phyloP scores from a whole-genome alignment of 257 asterid species.

The Solanum sejunctum region DNA sequence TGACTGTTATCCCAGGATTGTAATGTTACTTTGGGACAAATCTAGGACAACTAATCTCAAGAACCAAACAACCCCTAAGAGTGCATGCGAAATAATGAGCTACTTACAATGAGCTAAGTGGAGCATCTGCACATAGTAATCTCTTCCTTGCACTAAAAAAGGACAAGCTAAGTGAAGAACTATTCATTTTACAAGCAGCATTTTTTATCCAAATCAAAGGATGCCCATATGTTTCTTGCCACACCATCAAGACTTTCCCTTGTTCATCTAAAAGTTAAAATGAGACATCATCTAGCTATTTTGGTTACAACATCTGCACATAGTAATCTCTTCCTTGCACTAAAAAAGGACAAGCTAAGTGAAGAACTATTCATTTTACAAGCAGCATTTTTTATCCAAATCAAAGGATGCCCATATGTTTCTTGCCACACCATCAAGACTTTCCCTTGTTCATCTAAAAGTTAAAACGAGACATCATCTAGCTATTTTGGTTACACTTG shows the following conservation, averaged over 20 bases:
- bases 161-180: background rate
- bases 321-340: background rate
- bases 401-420: background rate
- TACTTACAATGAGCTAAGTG: background rate
- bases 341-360: background rate
- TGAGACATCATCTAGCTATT: background rate
- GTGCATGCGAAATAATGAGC: background rate
- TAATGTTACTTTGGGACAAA: background rate
- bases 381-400: background rate
- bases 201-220: background rate
- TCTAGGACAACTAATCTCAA: background rate
- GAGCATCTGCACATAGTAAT: background rate
- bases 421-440: background rate
- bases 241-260: background rate
- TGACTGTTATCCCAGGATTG: background rate
- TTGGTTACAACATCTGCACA: background rate
- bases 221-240: background rate
- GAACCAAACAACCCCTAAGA: background rate
- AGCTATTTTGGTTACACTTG: background rate
- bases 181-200: background rate
- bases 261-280: background rate
- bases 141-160: background rate
- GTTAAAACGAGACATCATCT: background rate
- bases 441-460: background rate
- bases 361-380: background rate